Conservation (phyloP, 2,329 filamentous ascomycete genomes). For the Aurifilum marmelostoma region DNA sequence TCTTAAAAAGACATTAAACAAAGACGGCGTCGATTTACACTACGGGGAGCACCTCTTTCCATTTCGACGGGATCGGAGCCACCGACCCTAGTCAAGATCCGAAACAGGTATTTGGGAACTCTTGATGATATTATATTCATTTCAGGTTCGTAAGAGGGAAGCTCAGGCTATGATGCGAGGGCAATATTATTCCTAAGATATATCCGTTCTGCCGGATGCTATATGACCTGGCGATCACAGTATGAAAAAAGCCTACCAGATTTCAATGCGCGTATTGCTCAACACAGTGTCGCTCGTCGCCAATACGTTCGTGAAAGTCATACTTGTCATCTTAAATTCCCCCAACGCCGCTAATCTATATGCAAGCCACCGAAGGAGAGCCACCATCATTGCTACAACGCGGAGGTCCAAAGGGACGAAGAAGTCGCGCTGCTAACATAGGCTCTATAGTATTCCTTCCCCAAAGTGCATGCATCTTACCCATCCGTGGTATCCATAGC, state of each 20-base stretch:
- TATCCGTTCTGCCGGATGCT: not conserved
- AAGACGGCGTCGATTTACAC: no score
- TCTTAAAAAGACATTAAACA: no score
- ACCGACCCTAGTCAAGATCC: no score
- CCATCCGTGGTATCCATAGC: constrained; percentile 51
- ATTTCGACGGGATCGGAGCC: not conserved
- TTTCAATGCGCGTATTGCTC: not conserved
- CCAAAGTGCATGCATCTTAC: constrained; percentile 25
- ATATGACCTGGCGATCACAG: not conserved
- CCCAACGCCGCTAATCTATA: constrained; percentile 5
- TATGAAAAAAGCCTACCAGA: not conserved
- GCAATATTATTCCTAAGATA: no score
- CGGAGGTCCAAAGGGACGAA: not conserved
- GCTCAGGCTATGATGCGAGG: no score
- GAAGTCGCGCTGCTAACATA: not conserved
- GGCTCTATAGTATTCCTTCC: no score
- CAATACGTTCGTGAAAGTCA: not conserved
- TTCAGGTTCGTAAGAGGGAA: no score
- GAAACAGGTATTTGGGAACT: no score
- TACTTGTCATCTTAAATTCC: not conserved
- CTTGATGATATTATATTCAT: no score
- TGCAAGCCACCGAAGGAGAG: not conserved
- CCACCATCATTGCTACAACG: not conserved
- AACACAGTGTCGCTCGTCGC: not conserved
- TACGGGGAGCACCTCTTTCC: not conserved